Evolutionary conservation across 352 stramenopile genomes (phyloP), one percentile per base, ranked within the genome.

Genomic region (Globisporangium mamillatum): DNA sequence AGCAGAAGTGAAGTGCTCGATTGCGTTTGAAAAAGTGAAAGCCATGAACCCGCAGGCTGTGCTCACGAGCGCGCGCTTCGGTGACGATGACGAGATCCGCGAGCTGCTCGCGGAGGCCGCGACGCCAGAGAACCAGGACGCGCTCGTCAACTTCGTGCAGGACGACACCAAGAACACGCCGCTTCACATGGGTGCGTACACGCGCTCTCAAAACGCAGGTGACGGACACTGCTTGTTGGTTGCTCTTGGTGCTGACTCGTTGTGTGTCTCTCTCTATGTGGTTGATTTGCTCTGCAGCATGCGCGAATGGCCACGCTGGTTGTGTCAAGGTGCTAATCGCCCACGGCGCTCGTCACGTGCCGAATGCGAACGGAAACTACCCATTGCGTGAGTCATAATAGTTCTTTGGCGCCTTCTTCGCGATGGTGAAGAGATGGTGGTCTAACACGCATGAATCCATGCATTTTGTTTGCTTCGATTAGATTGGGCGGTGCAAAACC

Each of bases 401-500:
- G 4, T 20, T 38, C 20, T 9, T 34, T 52, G 5, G 27, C 12
- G 18, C 24, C 29, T 3, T 46, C 16, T 12, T 53, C 8, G 34
- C n/a, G 5, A 18, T 52, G 29, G 5, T 54, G 52, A 27, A 12
- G 38, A 38, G 44, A 2, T 60, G 50, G 20, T 52, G 27, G 27
- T 66, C 55, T 58, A 46, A 66, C n/a, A 3, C 27, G 48, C 52
- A 1, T 64, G 55, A 32, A 32, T 32, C 27, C 27, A 32, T 32
- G 27, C 27, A 32, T 32, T 32, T 32, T 32, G 27, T 32, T 32
- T 32, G 27, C 27, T 32, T 32, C 27, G 27, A 32, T 32, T 32
- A 92, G 88, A 96, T 63, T 96, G 89, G 89, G 86, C 89, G 1
- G 86, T 96, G 60, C 89, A 95, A 71, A 96, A 96, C 72, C 90